A percentile compares a stretch with the other conserved stretches of the same genome.
These are phyloP conservation scores for Amylostereum areolatum DNA, from an alignment of 1,284 basidiomycete species.

Conservation along the genomic window DNA sequence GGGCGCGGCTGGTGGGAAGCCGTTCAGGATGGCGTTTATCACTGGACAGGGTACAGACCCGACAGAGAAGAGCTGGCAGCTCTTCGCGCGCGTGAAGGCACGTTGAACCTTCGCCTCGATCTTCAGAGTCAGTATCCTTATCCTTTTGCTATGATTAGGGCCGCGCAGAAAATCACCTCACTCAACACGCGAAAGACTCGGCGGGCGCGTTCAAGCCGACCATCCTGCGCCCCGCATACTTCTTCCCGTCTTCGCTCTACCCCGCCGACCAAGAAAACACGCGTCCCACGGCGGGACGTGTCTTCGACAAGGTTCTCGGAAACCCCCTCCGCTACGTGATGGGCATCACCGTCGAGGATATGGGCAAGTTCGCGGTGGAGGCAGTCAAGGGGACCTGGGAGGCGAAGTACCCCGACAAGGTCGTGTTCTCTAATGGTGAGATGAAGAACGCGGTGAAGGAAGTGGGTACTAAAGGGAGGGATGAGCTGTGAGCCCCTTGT, in stretches of 20 bases:
- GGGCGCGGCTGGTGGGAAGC: slow-evolving; percentile 14
- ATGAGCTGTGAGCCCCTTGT: too few species aligned
- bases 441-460: slow-evolving; percentile 9
- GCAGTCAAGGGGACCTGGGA: slow-evolving; percentile 13
- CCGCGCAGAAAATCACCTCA: slow-evolving; percentile 20
- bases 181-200: slow-evolving; percentile 4
- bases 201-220: slow-evolving; percentile 14
- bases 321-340: not conserved
- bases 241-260: slow-evolving; percentile 23
- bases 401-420: slow-evolving; percentile 2
- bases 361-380: slow-evolving; percentile 10
- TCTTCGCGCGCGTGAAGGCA: slow-evolving; percentile 29
- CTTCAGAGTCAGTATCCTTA: not conserved
- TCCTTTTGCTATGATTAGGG: slow-evolving; percentile 14
- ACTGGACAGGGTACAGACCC: slow-evolving; percentile 25
- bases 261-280: slow-evolving; percentile 24
- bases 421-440: slow-evolving; percentile 11
- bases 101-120: slow-evolving; percentile 1
- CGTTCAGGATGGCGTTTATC: slow-evolving; percentile 25
- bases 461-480: too few species aligned
- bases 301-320: slow-evolving; percentile 12
- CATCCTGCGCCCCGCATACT: slow-evolving; percentile 25
- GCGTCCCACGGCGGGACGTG: slow-evolving; percentile 12
- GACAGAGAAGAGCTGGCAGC: slow-evolving; percentile 18
- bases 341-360: slow-evolving; percentile 6